Percentiles rank a stretch among this genome's conserved stretches.
These are phyloP conservation scores for Sherardia arvensis DNA, from an alignment of 257 asterid genomes.

Conservation along the genomic window DNA sequence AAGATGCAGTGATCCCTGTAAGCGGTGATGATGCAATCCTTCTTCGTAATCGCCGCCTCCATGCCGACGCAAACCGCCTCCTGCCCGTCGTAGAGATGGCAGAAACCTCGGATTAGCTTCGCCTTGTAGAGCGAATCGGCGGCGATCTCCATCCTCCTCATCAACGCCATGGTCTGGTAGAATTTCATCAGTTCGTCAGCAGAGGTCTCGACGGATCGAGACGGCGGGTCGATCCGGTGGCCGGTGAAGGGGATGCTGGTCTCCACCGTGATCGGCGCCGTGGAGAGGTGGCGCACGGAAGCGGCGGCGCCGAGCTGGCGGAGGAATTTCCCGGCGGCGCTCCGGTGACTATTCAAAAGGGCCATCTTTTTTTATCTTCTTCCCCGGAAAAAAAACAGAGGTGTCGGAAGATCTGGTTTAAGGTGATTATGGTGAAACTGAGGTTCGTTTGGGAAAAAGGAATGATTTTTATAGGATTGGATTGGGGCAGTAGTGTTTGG, in stretches of 20 bases:
- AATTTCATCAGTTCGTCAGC: constrained; percentile 61
- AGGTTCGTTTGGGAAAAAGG: no score
- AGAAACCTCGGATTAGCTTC: constrained; percentile 84
- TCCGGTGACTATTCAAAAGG: constrained; percentile 46
- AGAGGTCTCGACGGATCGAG: constrained; percentile 64
- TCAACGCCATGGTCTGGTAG: constrained; percentile 71
- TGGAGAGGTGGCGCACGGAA: constrained; percentile 40
- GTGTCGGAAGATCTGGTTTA: not conserved
- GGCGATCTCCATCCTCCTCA: constrained; percentile 98
- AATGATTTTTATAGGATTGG: not conserved
- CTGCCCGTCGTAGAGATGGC: constrained; percentile 95
- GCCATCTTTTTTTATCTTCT: constrained; percentile 30
- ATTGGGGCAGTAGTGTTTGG: not conserved
- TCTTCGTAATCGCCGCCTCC: constrained; percentile 74
- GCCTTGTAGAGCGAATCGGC: constrained; percentile 96
- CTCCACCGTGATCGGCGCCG: constrained; percentile 62
- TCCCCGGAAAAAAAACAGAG: not conserved
- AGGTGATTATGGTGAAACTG: not conserved
- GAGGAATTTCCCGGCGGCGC: constrained; percentile 23
- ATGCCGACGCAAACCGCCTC: constrained; percentile 91
- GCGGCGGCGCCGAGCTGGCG: constrained; percentile 27
- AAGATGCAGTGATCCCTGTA: constrained; percentile 19
- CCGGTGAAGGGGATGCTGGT: constrained; percentile 80
- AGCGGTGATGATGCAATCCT: constrained; percentile 19
- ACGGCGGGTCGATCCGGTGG: constrained; percentile 84